Conservation (phyloP, 2,329 filamentous ascomycete genomes). For the Trichoderma semiorbis region DNA sequence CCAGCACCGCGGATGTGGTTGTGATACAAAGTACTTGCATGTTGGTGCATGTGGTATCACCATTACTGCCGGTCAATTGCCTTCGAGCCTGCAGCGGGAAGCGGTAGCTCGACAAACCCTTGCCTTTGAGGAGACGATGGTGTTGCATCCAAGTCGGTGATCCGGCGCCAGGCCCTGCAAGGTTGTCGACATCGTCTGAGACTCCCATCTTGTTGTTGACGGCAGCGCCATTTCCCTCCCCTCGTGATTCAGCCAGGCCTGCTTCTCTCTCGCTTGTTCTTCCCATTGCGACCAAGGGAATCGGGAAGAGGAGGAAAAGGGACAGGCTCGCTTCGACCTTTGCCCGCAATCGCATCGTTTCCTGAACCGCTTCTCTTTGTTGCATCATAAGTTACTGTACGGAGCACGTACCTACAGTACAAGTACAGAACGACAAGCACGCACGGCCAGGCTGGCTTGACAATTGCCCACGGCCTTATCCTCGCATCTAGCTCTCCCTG, state of each 20-base stretch:
- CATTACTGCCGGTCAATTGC: slow-evolving; percentile 6
- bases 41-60: neutral
- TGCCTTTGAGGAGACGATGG: slow-evolving; percentile 5
- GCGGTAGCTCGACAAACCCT: slow-evolving; percentile 1
- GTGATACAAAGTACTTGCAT: neutral
- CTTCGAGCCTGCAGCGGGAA: neutral
- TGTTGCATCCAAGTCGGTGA: slow-evolving; percentile 15
- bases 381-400: neutral
- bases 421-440: neutral
- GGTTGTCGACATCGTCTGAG: slow-evolving; percentile 16
- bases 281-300: neutral
- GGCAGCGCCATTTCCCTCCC: slow-evolving; percentile 9
- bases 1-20: slow-evolving; percentile 5
- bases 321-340: neutral
- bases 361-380: neutral
- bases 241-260: slow-evolving; percentile 14
- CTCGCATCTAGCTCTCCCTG: slow-evolving; percentile 16
- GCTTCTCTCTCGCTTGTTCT: slow-evolving; percentile 5
- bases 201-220: slow-evolving; percentile 11
- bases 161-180: slow-evolving; percentile 9
- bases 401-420: neutral
- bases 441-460: neutral
- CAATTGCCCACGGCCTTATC: neutral
- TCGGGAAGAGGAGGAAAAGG: neutral
- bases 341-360: neutral